These are phyloP conservation scores for Ilyonectria destructans DNA, from an alignment of 2,329 filamentous ascomycete genomes.

Conservation along the genomic window DNA sequence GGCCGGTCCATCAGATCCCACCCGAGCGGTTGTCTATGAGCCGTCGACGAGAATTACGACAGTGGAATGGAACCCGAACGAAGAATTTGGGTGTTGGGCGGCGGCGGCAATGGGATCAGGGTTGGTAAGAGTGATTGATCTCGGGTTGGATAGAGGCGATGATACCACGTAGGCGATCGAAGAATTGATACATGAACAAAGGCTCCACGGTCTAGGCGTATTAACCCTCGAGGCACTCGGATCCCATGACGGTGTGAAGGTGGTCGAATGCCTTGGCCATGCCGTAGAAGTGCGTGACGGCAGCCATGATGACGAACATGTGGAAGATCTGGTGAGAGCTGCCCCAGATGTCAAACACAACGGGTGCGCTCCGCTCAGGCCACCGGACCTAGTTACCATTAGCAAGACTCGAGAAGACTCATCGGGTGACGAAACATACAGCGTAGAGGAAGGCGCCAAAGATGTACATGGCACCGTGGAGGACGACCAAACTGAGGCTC, in stretches of 20 bases:
- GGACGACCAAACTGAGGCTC: conserved; percentile 84
- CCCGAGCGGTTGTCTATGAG: conserved; percentile 71
- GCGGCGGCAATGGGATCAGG: conserved; percentile 78
- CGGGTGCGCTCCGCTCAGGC: conserved; percentile 86
- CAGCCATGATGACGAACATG: conserved; percentile 87
- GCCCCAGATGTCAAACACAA: conserved; percentile 90
- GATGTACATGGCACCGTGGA: conserved; percentile 89
- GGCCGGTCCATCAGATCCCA: conserved; percentile 55
- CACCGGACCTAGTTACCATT: conserved; percentile 74
- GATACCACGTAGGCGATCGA: conserved; percentile 30
- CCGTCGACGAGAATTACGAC: conserved; percentile 75
- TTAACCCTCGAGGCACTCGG: conserved; percentile 60
- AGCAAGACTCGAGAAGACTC: neutral
- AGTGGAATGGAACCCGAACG: conserved; percentile 79
- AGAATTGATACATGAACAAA: conserved; percentile 14
- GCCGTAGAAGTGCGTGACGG: conserved; percentile 84
- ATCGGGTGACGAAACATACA: conserved; percentile 62
- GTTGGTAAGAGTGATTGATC: conserved; percentile 76
- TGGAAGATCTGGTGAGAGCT: conserved; percentile 98
- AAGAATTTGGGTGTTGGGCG: conserved; percentile 77
- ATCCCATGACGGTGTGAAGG: conserved; percentile 76
- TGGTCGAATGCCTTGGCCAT: conserved; percentile 90
- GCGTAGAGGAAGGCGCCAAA: conserved; percentile 90
- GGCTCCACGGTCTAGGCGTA: neutral
- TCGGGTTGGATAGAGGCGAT: conserved; percentile 65